Conservation (phyloP, 768 basidiomycete species). For the Mycena amicta region DNA sequence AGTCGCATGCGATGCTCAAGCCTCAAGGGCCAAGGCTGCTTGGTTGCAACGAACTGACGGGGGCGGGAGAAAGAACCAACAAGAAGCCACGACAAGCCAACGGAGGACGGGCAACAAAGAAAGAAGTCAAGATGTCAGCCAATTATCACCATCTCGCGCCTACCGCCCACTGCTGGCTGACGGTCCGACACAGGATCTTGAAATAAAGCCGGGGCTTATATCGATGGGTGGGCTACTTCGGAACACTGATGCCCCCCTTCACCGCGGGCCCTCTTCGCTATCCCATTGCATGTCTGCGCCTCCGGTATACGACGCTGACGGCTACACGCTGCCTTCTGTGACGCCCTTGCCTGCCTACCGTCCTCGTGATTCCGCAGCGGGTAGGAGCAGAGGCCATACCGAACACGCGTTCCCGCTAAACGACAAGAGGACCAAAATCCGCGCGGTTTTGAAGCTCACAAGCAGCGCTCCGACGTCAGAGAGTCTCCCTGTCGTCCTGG, state of each 20-base stretch:
- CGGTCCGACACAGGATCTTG: not conserved
- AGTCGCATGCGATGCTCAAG: too few species aligned
- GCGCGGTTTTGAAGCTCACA: conserved; percentile 7
- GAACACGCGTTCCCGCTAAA: conserved; percentile 15
- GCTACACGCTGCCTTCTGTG: not conserved
- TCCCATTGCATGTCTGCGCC: conserved; percentile 7
- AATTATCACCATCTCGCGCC: not conserved
- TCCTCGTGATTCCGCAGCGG: not conserved
- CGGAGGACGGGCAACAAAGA: not conserved
- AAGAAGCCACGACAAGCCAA: not conserved
- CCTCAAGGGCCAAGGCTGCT: too few species aligned
- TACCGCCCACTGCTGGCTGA: not conserved
- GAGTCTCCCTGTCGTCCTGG: conserved; percentile 12
- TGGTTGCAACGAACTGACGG: not conserved
- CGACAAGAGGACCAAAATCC: conserved; percentile 10
- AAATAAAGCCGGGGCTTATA: not conserved
- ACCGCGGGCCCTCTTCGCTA: not conserved
- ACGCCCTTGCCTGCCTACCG: conserved; percentile 14
- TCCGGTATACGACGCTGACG: conserved; percentile 9
- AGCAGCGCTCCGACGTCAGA: conserved; percentile 11
- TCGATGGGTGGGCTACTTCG: not conserved
- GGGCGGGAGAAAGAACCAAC: not conserved
- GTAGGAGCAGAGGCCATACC: conserved; percentile 8
- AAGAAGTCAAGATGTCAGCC: not conserved
- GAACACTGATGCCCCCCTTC: not conserved